Percentiles rank a stretch among this genome's conserved stretches.
These are phyloP conservation scores for Rachicladosporium sp. DNA, from an alignment of 2,329 filamentous ascomycete species.

Conservation along the genomic window DNA sequence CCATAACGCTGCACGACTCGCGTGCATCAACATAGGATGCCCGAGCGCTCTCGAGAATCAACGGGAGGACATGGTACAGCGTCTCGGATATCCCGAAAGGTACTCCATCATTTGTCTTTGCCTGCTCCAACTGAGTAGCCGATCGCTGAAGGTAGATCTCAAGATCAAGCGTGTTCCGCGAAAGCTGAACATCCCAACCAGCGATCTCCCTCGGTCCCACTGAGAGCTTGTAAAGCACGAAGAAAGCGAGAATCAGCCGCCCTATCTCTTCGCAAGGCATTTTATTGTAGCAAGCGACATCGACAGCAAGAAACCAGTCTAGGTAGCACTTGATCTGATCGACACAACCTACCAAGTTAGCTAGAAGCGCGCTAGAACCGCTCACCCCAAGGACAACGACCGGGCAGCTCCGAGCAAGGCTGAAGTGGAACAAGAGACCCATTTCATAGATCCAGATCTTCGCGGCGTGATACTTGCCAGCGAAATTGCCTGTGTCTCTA, in stretches of 20 bases:
- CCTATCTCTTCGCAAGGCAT: conserved; percentile 2
- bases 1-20: background rate
- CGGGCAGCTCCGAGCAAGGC: background rate
- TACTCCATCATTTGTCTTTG: no score
- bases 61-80: conserved; percentile 3
- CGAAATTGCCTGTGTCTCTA: background rate
- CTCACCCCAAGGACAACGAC: background rate
- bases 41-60: conserved; percentile 3
- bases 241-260: conserved; percentile 1
- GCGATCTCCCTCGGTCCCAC: conserved; percentile 1
- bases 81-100: background rate
- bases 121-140: background rate
- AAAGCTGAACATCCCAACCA: background rate
- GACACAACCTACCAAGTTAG: background rate
- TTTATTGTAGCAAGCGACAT: background rate
- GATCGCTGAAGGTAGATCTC: background rate
- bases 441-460: conserved; percentile 3
- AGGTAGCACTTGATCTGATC: conserved; percentile 1
- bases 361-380: background rate
- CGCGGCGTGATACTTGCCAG: conserved; percentile 1
- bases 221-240: conserved; percentile 3
- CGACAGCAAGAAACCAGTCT: conserved; percentile 1
- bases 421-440: conserved; percentile 1
- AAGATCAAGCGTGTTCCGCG: background rate
- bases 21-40: conserved; percentile 1